A percentile compares a stretch with the other conserved stretches of the same genome.
Evolutionary conservation across 2,329 filamentous ascomycete genomes (phyloP).

Genomic region (Paraconiothyrium brasiliense): DNA sequence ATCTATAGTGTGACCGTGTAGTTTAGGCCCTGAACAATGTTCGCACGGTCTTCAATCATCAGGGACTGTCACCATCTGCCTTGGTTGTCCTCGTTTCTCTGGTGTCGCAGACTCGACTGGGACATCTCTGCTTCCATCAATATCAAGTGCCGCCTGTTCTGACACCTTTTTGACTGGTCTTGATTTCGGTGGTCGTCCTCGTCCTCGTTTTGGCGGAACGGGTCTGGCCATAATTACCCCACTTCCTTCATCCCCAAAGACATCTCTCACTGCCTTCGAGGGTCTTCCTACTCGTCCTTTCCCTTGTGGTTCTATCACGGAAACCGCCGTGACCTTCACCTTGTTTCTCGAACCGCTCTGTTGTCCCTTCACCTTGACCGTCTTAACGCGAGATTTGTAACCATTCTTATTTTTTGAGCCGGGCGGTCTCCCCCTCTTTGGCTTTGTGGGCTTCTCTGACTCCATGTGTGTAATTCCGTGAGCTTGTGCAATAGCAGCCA

Average conservation of each 20-base stretch:
- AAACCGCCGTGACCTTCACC: background rate
- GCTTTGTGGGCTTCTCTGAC: background rate
- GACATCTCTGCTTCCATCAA: background rate
- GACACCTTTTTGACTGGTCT: background rate
- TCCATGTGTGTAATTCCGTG: background rate
- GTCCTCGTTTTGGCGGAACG: background rate
- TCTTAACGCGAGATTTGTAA: background rate
- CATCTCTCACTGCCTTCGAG: background rate
- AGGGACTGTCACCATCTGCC: background rate
- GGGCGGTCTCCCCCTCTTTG: background rate
- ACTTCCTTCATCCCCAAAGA: background rate
- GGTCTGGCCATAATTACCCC: background rate
- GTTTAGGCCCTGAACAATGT: background rate
- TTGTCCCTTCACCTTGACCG: background rate
- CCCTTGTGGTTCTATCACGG: background rate
- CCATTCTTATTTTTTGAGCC: conserved; percentile 6
- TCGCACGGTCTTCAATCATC: background rate
- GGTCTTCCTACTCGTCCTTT: background rate
- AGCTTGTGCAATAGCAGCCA: conserved; percentile 13
- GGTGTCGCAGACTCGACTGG: background rate
- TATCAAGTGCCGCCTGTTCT: background rate
- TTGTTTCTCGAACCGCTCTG: background rate
- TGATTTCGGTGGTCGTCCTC: background rate
- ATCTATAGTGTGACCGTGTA: background rate
- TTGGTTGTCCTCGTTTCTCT: background rate